Evolutionary conservation across 2,329 filamentous ascomycete species (phyloP).

Genomic region (Lomentospora prolificans): DNA sequence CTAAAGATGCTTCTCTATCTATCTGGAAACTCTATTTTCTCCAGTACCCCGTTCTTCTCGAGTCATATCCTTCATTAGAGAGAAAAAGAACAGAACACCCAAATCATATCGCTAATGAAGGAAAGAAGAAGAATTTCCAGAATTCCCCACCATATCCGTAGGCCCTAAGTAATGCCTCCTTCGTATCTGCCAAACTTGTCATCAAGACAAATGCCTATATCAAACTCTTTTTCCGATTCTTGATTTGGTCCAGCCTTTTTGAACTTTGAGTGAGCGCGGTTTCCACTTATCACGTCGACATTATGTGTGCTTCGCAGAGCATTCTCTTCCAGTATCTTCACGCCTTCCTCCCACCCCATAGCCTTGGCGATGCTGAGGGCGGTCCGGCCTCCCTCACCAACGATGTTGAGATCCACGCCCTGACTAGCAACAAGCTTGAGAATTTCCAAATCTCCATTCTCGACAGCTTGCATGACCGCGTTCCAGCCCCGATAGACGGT

Average conservation of each 20-base stretch:
- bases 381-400: slow-evolving; percentile 42
- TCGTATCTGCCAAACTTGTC: too few relatives aligned
- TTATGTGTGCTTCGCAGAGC: too few relatives aligned
- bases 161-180: too few relatives aligned
- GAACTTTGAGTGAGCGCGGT: too few relatives aligned
- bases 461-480: slow-evolving; percentile 53
- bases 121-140: neutral
- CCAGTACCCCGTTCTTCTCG: neutral
- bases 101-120: too few relatives aligned
- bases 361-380: slow-evolving; percentile 49
- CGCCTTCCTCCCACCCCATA: slow-evolving; percentile 49
- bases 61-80: neutral
- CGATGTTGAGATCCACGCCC: slow-evolving; percentile 40
- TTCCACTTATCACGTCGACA: too few relatives aligned
- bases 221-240: too few relatives aligned
- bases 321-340: slow-evolving; percentile 27
- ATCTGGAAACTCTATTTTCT: neutral
- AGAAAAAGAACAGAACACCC: neutral
- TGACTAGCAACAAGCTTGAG: slow-evolving; percentile 41
- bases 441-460: slow-evolving; percentile 49
- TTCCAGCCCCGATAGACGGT: slow-evolving; percentile 58
- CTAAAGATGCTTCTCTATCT: neutral
- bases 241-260: too few relatives aligned
- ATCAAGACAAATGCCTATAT: too few relatives aligned
- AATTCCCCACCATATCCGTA: too few relatives aligned